phyloP scores from a whole-genome alignment of 2,329 filamentous ascomycete genomes.

The Fusarium coicis region DNA sequence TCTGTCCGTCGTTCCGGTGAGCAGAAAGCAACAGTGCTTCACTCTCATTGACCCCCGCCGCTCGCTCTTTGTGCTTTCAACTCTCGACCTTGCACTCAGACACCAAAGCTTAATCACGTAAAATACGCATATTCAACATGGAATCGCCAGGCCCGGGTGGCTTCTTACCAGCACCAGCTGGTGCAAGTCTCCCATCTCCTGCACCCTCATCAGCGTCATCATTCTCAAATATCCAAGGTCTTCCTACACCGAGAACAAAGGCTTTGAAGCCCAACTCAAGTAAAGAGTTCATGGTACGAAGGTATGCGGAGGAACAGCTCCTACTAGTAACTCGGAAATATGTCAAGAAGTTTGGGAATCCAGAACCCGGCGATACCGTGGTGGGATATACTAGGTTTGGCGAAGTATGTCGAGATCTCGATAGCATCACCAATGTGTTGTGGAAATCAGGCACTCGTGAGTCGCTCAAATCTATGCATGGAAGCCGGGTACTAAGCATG shows the following conservation, averaged over 20 bases:
- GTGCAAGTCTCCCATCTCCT: slow-evolving; percentile 62
- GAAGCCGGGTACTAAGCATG: not conserved
- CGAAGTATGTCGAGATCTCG: slow-evolving; percentile 79
- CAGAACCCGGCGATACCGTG: slow-evolving; percentile 59
- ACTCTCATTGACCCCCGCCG: not conserved
- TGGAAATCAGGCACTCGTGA: slow-evolving; percentile 90
- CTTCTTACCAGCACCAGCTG: slow-evolving; percentile 58
- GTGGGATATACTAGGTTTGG: slow-evolving; percentile 69
- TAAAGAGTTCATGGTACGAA: slow-evolving; percentile 69
- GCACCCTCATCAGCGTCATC: slow-evolving; percentile 62
- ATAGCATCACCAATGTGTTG: slow-evolving; percentile 79
- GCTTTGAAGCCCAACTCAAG: slow-evolving; percentile 65
- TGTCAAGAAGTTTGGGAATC: slow-evolving; percentile 66
- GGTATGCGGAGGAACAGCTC: slow-evolving; percentile 66
- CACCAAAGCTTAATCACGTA: not conserved
- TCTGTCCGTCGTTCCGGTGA: not conserved
- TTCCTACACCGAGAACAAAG: slow-evolving; percentile 66
- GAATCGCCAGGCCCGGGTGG: slow-evolving; percentile 55
- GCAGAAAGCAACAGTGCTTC: not conserved
- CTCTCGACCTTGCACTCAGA: not conserved
- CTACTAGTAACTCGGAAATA: slow-evolving; percentile 67
- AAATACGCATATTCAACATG: not conserved
- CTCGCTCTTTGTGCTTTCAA: not conserved
- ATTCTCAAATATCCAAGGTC: slow-evolving; percentile 49
- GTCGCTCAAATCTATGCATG: slow-evolving; percentile 44